phyloP scores from a whole-genome alignment of 2,329 filamentous ascomycete species.

The Penicillium sp. region DNA sequence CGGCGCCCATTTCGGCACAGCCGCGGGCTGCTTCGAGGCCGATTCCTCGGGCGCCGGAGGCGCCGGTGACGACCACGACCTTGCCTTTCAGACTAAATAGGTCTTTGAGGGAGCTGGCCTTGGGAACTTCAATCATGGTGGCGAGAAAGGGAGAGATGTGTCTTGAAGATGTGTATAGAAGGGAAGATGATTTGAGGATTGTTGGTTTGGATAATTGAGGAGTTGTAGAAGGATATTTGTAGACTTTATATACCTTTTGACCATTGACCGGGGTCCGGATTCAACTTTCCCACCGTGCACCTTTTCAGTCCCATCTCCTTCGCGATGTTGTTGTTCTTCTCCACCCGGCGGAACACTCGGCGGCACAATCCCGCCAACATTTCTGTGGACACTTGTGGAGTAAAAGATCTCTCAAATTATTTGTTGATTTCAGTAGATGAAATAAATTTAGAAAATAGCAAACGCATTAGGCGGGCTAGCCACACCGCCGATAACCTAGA shows the following conservation, averaged over 20 bases:
- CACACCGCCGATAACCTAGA: constrained; percentile 23
- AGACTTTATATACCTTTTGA: not conserved
- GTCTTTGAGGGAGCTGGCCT: constrained; percentile 36
- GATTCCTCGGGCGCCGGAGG: constrained; percentile 62
- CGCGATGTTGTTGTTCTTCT: not conserved
- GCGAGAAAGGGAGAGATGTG: not conserved
- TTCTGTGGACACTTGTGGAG: not conserved
- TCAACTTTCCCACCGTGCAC: not conserved
- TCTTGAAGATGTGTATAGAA: not conserved
- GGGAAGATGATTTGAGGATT: not conserved
- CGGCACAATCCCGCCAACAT: constrained; percentile 2
- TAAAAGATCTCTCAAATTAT: not conserved
- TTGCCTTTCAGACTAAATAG: constrained; percentile 50
- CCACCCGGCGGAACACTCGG: constrained; percentile 2
- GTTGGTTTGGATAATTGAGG: not conserved
- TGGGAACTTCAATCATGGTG: constrained; percentile 40
- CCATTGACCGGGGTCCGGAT: not conserved
- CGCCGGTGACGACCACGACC: constrained; percentile 49
- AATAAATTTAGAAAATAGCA: constrained; percentile 19
- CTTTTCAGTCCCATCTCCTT: not conserved
- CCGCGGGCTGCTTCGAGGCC: constrained; percentile 65
- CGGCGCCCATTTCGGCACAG: constrained; percentile 63
- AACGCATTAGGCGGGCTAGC: constrained; percentile 26
- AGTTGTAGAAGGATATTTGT: not conserved
- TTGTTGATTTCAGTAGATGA: not conserved